Base-by-base conservation (phyloP, 306 rosid genomes). In the Sesbania bispinosa region DNA sequence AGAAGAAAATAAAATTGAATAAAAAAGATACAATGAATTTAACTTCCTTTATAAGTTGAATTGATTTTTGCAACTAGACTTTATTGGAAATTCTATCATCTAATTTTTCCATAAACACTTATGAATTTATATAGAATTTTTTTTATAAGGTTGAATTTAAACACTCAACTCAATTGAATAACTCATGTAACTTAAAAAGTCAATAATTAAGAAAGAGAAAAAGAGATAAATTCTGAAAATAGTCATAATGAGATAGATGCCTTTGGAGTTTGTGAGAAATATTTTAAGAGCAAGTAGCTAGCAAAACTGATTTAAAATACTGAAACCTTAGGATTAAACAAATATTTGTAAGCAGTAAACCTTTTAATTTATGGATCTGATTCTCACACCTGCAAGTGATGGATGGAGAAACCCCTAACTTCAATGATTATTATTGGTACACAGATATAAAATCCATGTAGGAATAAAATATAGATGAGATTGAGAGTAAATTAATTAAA, bases 381-480 rank as follows among this genome's bases (percentile, higher is more conserved):
- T 45, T 27, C 58, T 30, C 29, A 65, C 43, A 65, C 42, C 27
- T 65, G 48, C 73, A 3, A 42, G 42, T 57, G 4, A 42, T 80
- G 16, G 51, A 30, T 47, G 50, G 73, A 67, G 77, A 75, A 53
- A 78, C 79, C 83, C 24, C 20, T 68, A 18, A 59, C 11, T 42
- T 67, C 29, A 58, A 67, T 53, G 50, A 39, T 53, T 8, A 29
- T 4, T 5, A 24, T 11, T 14, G 24, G 32, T 14, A 16, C 16
- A 30, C 29, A 24, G 18, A 51, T 29, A 45, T 29, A 45, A 47
- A 39, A 69, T 71, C 24, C 41, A 6, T 9, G 64, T 9, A 36
- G 14, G 42, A 58, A 75, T 69, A 74, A 73, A 71, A 73, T 55
- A 83, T 10, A 24, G n/a, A n/a, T n/a, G n/a, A n/a, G n/a, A n/a